Evolutionary conservation across 2,329 filamentous ascomycete genomes (phyloP).

Genomic region (Chrysosphaeria jannelii): DNA sequence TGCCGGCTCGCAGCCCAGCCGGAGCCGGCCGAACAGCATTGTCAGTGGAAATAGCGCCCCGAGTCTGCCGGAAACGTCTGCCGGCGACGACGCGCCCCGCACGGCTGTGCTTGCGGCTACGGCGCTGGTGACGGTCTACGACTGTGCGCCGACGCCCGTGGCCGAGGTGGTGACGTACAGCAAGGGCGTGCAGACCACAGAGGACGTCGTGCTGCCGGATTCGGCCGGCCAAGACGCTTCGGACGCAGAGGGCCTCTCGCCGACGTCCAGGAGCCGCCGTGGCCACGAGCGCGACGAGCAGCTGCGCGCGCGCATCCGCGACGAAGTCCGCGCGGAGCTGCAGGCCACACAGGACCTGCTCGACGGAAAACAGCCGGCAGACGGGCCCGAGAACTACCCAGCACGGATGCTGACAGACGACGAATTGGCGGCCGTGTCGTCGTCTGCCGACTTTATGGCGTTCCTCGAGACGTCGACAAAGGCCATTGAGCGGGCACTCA

Average conservation of each 20-base stretch:
- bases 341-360: constrained; percentile 33
- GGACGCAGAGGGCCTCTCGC: constrained; percentile 32
- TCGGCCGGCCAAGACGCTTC: constrained; percentile 26
- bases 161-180: constrained; percentile 86
- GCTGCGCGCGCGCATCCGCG: constrained; percentile 52
- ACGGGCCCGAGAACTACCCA: constrained; percentile 30
- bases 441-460: constrained; percentile 76
- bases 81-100: not conserved
- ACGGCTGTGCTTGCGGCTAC: constrained; percentile 36
- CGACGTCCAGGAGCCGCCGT: constrained; percentile 49
- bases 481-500: constrained; percentile 81
- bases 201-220: constrained; percentile 31
- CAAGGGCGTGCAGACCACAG: constrained; percentile 79
- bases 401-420: constrained; percentile 53
- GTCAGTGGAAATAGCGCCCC: constrained; percentile 36
- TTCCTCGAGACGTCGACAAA: constrained; percentile 92
- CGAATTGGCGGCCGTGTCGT: constrained; percentile 69
- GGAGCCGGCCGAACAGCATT: constrained; percentile 64
- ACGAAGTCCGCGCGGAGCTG: constrained; percentile 81
- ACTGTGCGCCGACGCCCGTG: constrained; percentile 44
- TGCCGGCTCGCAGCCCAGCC: constrained; percentile 31
- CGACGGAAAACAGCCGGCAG: constrained; percentile 17
- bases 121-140: constrained; percentile 47
- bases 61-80: constrained; percentile 6
- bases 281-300: constrained; percentile 70